Evolutionary conservation across 441 rosid genomes (phyloP), one percentile per base, ranked within the genome.

Genomic region (Omphalea diandra): DNA sequence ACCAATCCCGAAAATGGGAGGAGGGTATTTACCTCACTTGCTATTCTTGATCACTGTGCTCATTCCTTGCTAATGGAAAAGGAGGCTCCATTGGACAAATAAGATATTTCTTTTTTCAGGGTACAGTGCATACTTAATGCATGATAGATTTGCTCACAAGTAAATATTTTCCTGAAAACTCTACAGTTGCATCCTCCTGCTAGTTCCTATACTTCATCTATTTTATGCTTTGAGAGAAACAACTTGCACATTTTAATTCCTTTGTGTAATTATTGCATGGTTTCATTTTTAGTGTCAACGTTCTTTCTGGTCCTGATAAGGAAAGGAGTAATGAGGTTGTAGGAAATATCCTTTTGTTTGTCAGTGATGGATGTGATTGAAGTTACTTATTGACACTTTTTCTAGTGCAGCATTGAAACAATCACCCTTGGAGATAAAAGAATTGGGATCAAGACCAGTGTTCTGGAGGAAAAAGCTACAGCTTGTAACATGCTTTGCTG

Each of bases 401-500:
- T 77, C 63, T 73, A 54, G 77, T 76, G 75, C 86, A 93, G 97
- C 77, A 93, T 89, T 90, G 98, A 93, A 82, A 90, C 97, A 76
- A 93, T 93, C 73, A 90, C 89, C 47, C 90, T 90, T 61, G 98
- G 97, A 61, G 97, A 94, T 75, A 94, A 91, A 82, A 85, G 97
- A 81, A 91, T 87, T 67, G 97, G 97, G 56, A 94, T 94, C 69
- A 87, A 87, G 78, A 91, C 98, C 12, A 91, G 97, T 73, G 92
- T 94, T 67, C 82, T 94, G 70, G 98, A 94, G 80, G 97, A 94
- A 82, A 94, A 94, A 72, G 97, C 97, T 56, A 88, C 97, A 18
- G 97, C 98, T 41, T 94, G 97, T 74, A 91, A 91, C 84, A 90
- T 93, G 98, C 84, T 94, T 15, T 94, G 98, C 71, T 91, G 97